Evolutionary conservation across 208 protist genomes (phyloP), one percentile per base, ranked within the genome.

Genomic region (Tritrichomonas foetus): DNA sequence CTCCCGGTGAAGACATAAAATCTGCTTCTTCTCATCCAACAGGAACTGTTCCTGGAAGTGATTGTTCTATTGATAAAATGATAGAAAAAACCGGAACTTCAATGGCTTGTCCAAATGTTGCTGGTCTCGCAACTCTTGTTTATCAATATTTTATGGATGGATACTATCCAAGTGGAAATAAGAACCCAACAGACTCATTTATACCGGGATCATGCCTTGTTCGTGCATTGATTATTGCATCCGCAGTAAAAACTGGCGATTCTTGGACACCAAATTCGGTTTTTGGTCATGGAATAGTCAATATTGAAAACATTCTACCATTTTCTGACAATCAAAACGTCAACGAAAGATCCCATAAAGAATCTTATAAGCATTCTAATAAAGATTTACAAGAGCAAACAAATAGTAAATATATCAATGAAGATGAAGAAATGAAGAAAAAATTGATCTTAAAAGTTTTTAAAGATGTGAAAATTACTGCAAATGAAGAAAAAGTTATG

Each of bases 1-100:
- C 94, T 8, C 94, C 94, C 20, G 94, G 94, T 2, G 22, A 49
- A 44, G 20, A 93, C 1, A 94, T 74, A 30, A 2, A 39, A n/a
- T 93, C 74, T 44, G 2, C 94, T n/a, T 53, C 30, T 33, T 47
- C 74, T 0, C 36, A 72, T 44, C 11, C 30, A n/a, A 0, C 74
- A 30, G 22, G 50, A 11, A 53, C 2, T 20, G 8, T 16, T 9
- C 33, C 2, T 53, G 33, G 33, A 1, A 20, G 39, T 11, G 1
- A 0, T 50, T 82, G 74, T 41, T 14, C 1, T 53, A 9, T 3
- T 11, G 5, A 44, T 53, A n/a, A 89, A 5, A 27, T 89, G 9
- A 57, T 33, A 22, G 39, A 5, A 39, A 57, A 61, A 14, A 20
- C 41, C 0, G 78, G 78, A 53, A 61, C 78, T n/a, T 61, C 47